Base-by-base conservation (phyloP, 768 basidiomycete genomes). In the Mrakia gelida region DNA sequence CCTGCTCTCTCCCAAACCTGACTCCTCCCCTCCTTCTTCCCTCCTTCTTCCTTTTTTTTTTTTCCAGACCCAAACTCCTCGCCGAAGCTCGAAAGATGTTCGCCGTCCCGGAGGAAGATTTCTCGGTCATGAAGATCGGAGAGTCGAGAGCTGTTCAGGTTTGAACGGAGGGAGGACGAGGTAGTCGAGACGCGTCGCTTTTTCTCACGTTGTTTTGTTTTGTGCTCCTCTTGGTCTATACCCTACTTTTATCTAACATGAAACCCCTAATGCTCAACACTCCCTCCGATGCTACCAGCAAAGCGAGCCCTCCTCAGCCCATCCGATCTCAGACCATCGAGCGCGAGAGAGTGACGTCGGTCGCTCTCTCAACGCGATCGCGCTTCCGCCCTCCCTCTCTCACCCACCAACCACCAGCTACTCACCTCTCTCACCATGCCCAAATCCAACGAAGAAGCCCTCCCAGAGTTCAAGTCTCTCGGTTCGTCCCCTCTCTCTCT, bases 41-140 rank as follows among this genome's bases (percentile, higher is more conserved):
- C 1, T n/a, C 32, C n/a, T n/a, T n/a, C n/a, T n/a, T n/a, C n/a
- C n/a, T n/a, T n/a, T n/a, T n/a, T n/a, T n/a, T n/a, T n/a, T n/a
- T 16, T 16, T 16, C 4, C 30, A 79, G 73, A 2, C 90, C 90
- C 0, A 85, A 84, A 79, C 84, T 86, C 77, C 85, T 92, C 56
- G 87, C 85, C 11, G 85, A 86, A 67, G 90, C 89, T 75, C 87
- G 88, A 74, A 85, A 86, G 81, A 87, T 87, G 81, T 80, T 86
- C 0, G 89, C 88, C 0, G 83, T 92, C n/a, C 82, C 84, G n/a
- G 86, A 87, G 59, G 88, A 86, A 4, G 87, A 85, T 54, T 92
- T 92, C 81, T 84, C 83, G 1, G 86, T 89, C 38, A 88, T 88
- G 74, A 89, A 85, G 11, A 87, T 91, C 41, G 91, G 91, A 7